Evolutionary conservation across 1,284 basidiomycete species (phyloP), one percentile per base, ranked within the genome.

Genomic region (Rhodotorula sp.): DNA sequence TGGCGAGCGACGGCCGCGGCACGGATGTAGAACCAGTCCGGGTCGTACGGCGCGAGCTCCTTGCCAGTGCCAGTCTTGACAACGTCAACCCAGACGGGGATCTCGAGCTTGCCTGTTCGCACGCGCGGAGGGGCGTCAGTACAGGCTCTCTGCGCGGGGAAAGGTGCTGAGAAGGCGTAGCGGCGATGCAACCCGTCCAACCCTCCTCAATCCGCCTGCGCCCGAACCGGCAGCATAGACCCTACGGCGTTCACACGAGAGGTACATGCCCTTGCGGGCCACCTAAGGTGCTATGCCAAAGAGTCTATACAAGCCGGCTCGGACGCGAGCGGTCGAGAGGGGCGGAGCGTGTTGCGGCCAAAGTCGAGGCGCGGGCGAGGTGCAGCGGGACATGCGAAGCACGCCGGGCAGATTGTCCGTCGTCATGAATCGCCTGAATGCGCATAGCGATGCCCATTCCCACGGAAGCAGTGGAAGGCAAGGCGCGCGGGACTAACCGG

Each of bases 11-110:
- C 86, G 76, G 96, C 93, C 82, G 96, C 96, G 84, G 95, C 92
- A 80, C 96, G 94, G 82, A 97, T 87, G 86, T 99, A 99, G 88
- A 90, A 99, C 96, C 96, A 99, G 85, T 99, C 97, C 65, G 93
- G 92, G 85, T 99, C 94, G 85, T 98, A 98, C 70, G 96, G 96
- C 67, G 95, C 95, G 77, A 96, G 92, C 86, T 99, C 96, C 86
- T 98, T 99, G 88, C 87, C 96, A 76, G 91, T 85, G 82, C 94
- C 97, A 73, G 96, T 99, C 88, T 99, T 99, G 84, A 99, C 96
- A 80, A 97, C 88, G 85, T 99, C 96, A 74, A 94, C 96, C 97
- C 97, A 99, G 84, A 89, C 91, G 80, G 96, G 96, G 78, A 99
- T 92, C 86, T 99, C 96, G 81, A 97, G 90, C 87, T 96, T 96